These are phyloP conservation scores for Rhodosporidiobolus odoratus DNA, from an alignment of 768 basidiomycete species.

Conservation along the genomic window DNA sequence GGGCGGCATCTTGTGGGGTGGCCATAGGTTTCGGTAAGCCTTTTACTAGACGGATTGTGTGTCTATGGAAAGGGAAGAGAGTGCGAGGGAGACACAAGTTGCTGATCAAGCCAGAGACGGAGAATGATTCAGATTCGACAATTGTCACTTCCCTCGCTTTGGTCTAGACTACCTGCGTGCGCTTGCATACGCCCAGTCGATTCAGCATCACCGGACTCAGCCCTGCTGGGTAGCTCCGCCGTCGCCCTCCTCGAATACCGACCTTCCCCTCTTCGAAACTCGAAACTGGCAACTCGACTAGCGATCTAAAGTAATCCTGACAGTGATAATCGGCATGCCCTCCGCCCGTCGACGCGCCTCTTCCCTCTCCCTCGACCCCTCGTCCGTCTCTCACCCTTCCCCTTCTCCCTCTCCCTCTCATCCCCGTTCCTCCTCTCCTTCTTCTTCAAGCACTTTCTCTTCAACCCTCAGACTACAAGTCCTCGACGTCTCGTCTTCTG, in stretches of 20 bases:
- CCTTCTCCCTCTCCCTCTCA: neutral
- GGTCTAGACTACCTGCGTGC: too few species aligned
- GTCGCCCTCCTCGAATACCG: too few species aligned
- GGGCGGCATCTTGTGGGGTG: neutral
- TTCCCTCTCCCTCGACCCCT: constrained; percentile 6
- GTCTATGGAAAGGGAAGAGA: neutral
- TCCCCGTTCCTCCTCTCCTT: neutral
- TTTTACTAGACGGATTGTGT: neutral
- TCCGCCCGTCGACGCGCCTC: neutral
- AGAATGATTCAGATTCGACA: too few species aligned
- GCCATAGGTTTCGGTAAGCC: neutral
- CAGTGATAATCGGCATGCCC: neutral
- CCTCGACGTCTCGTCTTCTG: constrained; percentile 35
- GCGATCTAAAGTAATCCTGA: too few species aligned
- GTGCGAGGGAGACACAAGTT: constrained; percentile 6
- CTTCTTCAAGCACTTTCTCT: neutral
- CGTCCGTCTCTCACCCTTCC: neutral
- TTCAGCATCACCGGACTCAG: too few species aligned
- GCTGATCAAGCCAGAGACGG: constrained; percentile 6
- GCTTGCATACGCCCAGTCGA: too few species aligned
- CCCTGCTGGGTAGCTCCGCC: too few species aligned
- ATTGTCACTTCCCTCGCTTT: too few species aligned
- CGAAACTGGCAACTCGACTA: too few species aligned
- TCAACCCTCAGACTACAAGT: constrained; percentile 18
- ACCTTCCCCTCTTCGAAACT: neutral